These are phyloP conservation scores for Neurospora africana DNA, from an alignment of 495 filamentous ascomycete species.

Conservation along the genomic window DNA sequence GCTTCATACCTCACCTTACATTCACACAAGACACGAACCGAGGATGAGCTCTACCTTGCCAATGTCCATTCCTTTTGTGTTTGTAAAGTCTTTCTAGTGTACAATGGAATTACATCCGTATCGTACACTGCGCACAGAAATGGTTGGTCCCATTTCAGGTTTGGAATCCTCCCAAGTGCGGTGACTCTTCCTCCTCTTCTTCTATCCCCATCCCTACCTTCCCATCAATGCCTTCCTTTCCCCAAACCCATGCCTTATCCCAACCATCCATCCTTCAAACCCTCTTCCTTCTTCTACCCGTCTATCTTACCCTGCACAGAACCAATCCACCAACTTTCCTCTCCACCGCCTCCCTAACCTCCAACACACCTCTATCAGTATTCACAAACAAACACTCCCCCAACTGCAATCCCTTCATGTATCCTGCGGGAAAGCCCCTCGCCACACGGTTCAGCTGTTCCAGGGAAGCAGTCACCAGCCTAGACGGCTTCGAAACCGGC, in stretches of 20 bases:
- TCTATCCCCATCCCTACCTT: background rate
- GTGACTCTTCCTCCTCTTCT: background rate
- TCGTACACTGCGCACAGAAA: background rate
- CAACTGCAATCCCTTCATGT: conserved; percentile 61
- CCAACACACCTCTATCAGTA: conserved; percentile 73
- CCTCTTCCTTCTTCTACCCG: conserved; percentile 1
- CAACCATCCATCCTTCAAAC: conserved; percentile 1
- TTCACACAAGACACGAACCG: background rate
- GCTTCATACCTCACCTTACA: background rate
- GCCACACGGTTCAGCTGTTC: conserved; percentile 49
- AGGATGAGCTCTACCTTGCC: background rate
- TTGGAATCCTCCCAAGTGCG: background rate
- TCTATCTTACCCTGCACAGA: conserved; percentile 58
- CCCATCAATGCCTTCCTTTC: background rate
- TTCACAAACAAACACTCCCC: conserved; percentile 77
- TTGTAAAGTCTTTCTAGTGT: background rate
- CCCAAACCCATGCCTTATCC: background rate
- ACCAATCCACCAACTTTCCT: conserved; percentile 76
- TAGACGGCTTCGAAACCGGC: conserved; percentile 67
- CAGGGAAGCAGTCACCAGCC: conserved; percentile 54
- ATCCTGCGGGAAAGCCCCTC: conserved; percentile 51
- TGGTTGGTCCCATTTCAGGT: background rate
- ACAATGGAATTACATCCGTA: background rate
- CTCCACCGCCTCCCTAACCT: conserved; percentile 77
- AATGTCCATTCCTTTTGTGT: background rate